Evolutionary conservation across 73 alveolate genomes (phyloP).

Genomic region (Symbiodinium natans): DNA sequence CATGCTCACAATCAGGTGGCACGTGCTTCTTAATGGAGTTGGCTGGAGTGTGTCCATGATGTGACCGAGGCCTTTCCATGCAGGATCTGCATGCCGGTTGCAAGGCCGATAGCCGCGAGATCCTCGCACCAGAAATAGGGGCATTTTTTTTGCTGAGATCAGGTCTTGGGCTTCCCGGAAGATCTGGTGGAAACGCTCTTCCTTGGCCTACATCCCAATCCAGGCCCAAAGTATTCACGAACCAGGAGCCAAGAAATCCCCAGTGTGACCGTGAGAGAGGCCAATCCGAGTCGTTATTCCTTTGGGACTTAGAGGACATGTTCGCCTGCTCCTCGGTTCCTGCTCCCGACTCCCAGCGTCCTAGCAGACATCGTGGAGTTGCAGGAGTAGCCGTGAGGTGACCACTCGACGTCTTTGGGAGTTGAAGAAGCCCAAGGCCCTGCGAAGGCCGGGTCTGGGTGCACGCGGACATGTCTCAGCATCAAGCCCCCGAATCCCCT

Average conservation of each 20-base stretch:
- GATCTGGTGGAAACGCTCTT: slow-evolving; percentile 68
- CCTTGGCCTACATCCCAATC: slow-evolving; percentile 58
- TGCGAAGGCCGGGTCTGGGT: slow-evolving; percentile 34
- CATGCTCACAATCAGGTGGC: not conserved
- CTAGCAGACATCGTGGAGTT: too few species aligned
- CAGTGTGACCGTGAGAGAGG: too few species aligned
- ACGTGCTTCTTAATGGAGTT: too few species aligned
- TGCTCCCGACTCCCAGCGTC: not conserved
- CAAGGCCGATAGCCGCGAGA: not conserved
- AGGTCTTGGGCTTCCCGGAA: slow-evolving; percentile 53
- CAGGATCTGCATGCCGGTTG: slow-evolving; percentile 38
- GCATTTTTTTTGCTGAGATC: not conserved
- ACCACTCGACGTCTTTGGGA: slow-evolving; percentile 86
- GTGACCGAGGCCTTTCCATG: slow-evolving; percentile 28
- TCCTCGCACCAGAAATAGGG: not conserved
- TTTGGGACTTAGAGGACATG: slow-evolving; percentile 90
- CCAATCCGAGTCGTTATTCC: slow-evolving; percentile 26
- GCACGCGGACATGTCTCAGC: too few species aligned
- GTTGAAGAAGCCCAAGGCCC: slow-evolving; percentile 64
- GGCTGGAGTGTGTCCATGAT: too few species aligned
- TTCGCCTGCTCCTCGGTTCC: slow-evolving; percentile 14
- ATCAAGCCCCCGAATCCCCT: too few species aligned
- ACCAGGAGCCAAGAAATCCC: too few species aligned
- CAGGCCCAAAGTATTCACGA: slow-evolving; percentile 25
- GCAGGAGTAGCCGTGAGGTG: slow-evolving; percentile 2